phyloP scores from a whole-genome alignment of 768 basidiomycete genomes.

The Glaciozyma martinii region DNA sequence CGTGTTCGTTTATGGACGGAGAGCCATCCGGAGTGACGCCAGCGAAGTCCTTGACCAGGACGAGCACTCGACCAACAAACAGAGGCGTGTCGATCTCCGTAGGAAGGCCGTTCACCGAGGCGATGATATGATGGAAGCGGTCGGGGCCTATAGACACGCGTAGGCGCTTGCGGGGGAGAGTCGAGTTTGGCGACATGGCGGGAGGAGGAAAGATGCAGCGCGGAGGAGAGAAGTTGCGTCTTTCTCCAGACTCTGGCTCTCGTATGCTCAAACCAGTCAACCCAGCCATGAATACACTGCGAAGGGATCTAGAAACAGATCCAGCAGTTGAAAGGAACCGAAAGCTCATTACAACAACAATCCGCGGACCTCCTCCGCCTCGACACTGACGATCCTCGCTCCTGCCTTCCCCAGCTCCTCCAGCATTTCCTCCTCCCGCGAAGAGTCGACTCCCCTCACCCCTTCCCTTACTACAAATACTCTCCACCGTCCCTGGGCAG shows the following conservation, averaged over 20 bases:
- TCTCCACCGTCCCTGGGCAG: conserved; percentile 47
- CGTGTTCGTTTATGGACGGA: conserved; percentile 17
- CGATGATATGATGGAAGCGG: conserved; percentile 13
- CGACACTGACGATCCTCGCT: conserved; percentile 2
- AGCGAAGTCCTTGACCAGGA: conserved; percentile 29
- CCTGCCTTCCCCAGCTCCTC: conserved; percentile 1
- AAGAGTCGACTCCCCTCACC: conserved; percentile 26
- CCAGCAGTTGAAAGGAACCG: too few species aligned
- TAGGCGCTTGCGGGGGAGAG: background rate
- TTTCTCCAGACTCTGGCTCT: too few species aligned
- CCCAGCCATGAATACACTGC: too few species aligned
- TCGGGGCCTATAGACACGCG: conserved; percentile 17
- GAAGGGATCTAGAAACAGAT: too few species aligned
- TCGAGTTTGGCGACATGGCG: background rate
- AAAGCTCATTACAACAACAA: too few species aligned
- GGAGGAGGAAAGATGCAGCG: background rate
- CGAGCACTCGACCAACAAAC: conserved; percentile 32
- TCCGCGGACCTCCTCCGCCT: conserved; percentile 1
- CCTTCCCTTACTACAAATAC: conserved; percentile 33
- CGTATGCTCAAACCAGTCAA: too few species aligned
- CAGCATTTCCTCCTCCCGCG: background rate
- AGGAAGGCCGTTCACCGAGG: conserved; percentile 30
- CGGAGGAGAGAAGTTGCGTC: too few species aligned
- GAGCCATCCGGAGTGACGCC: conserved; percentile 32
- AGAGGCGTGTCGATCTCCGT: conserved; percentile 31